Conservation (phyloP, 495 filamentous ascomycete genomes). For the Hyaloscypha variabilis region DNA sequence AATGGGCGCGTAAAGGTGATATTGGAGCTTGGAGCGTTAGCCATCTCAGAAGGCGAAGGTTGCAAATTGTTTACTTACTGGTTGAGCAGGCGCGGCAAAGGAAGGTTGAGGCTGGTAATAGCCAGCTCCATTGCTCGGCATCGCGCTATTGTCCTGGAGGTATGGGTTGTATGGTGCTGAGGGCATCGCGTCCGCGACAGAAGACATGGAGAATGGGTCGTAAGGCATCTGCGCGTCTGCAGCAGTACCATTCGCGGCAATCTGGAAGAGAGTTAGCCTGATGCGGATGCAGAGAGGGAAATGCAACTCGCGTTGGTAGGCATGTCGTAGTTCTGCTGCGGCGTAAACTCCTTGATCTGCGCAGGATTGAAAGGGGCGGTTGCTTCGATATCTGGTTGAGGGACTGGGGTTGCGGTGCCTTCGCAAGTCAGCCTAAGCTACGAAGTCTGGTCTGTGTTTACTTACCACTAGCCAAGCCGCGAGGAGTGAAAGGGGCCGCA, state of each 20-base stretch:
- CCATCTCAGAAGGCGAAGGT: neutral
- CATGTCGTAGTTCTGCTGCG: slow-evolving; percentile 74
- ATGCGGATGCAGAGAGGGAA: slow-evolving; percentile 6
- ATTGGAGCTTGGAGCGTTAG: slow-evolving; percentile 63
- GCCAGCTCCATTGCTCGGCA: slow-evolving; percentile 49
- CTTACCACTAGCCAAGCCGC: slow-evolving; percentile 29
- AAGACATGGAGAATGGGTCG: slow-evolving; percentile 65
- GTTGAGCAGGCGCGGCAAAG: slow-evolving; percentile 61
- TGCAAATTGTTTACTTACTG: slow-evolving; percentile 49
- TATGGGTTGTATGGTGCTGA: slow-evolving; percentile 67
- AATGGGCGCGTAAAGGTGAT: slow-evolving; percentile 89
- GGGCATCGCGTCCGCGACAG: slow-evolving; percentile 54
- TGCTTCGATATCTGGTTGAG: slow-evolving; percentile 45
- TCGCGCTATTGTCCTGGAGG: slow-evolving; percentile 54
- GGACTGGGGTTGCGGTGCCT: slow-evolving; percentile 51
- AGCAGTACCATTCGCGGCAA: slow-evolving; percentile 22
- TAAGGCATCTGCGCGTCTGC: slow-evolving; percentile 34
- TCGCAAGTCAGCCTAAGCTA: slow-evolving; percentile 7
- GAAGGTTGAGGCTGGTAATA: slow-evolving; percentile 49
- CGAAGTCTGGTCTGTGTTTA: neutral
- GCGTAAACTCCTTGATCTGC: slow-evolving; percentile 78
- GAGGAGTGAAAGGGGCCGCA: slow-evolving; percentile 90
- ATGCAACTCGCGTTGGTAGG: slow-evolving; percentile 56
- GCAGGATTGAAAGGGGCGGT: slow-evolving; percentile 49
- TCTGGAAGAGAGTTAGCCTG: slow-evolving; percentile 3